Evolutionary conservation across 805 yeast species (phyloP).

Genomic region (Alloascoidea africana): DNA sequence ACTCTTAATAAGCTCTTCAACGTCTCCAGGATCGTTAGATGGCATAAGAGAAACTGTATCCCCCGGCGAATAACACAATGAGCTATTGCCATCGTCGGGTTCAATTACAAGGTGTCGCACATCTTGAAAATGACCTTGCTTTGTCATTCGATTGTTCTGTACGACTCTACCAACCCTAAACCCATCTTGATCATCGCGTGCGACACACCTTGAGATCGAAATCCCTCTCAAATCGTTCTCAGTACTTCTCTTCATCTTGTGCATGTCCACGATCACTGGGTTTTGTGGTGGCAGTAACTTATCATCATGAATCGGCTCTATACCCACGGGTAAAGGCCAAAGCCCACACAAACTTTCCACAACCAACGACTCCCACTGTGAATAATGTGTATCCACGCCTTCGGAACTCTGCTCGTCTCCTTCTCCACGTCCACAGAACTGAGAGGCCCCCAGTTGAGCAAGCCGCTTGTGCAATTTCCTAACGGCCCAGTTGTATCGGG

Average conservation of each 20-base stretch:
- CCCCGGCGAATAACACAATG: conserved; percentile 46
- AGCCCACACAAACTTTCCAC: conserved; percentile 18
- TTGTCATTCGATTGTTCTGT: conserved; percentile 47
- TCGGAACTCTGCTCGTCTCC: conserved; percentile 77
- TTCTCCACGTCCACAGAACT: conserved; percentile 62
- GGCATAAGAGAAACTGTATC: conserved; percentile 75
- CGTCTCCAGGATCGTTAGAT: conserved; percentile 45
- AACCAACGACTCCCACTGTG: conserved; percentile 52
- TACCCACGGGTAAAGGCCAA: conserved; percentile 7
- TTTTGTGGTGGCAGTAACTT: conserved; percentile 24
- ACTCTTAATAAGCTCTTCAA: conserved; percentile 43
- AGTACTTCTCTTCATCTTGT: conserved; percentile 18
- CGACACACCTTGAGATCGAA: conserved; percentile 16
- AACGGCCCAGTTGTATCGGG: conserved; percentile 78
- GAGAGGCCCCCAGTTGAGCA: conserved; percentile 67
- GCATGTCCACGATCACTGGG: conserved; percentile 14
- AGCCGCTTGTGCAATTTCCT: conserved; percentile 69
- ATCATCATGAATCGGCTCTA: conserved; percentile 18
- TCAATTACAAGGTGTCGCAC: conserved; percentile 48
- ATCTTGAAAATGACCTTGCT: conserved; percentile 73
- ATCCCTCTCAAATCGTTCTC: conserved; percentile 13
- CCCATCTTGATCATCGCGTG: too few species aligned
- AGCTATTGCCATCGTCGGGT: conserved; percentile 8
- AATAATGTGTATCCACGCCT: conserved; percentile 55
- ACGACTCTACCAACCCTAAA: conserved; percentile 34